Percentiles rank a stretch among this genome's conserved stretches.
These are phyloP conservation scores for Mortierella alpina DNA, from an alignment of 192 early-diverging fungal species.

Conservation along the genomic window DNA sequence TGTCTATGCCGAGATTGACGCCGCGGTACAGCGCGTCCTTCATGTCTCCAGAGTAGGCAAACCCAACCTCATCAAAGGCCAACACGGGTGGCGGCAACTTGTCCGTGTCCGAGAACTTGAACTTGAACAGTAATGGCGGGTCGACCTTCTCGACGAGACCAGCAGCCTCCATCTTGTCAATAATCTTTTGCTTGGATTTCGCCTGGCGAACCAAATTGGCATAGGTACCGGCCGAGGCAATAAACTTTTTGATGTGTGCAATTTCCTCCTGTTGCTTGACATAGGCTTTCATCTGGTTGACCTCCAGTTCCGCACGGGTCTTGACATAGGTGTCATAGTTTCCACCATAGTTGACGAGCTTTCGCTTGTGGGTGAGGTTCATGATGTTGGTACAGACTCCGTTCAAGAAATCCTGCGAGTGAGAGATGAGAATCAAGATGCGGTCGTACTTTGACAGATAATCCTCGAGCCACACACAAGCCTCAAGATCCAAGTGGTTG, in stretches of 20 bases:
- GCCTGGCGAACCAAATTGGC: constrained; percentile 97
- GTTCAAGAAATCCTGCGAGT: constrained; percentile 97
- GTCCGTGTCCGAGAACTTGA: constrained; percentile 87
- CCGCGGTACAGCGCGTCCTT: constrained; percentile 88
- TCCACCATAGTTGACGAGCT: constrained; percentile 94
- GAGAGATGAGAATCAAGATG: constrained; percentile 89
- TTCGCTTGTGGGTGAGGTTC: constrained; percentile 88
- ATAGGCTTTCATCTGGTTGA: constrained; percentile 99
- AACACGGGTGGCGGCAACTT: constrained; percentile 98
- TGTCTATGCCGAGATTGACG: constrained; percentile 95
- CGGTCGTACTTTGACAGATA: constrained; percentile 86
- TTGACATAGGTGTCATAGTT: constrained; percentile 98
- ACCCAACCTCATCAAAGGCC: constrained; percentile 91
- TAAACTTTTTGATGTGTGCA: constrained; percentile 98
- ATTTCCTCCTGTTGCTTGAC: constrained; percentile 99
- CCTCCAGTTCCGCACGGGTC: constrained; percentile 94
- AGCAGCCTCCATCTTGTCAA: constrained; percentile 99
- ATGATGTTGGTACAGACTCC: constrained; percentile 95
- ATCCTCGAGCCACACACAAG: constrained; percentile 97
- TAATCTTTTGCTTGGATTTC: constrained; percentile 99
- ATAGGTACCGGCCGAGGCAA: constrained; percentile 98
- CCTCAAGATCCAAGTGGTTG: constrained; percentile 92
- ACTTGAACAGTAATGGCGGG: constrained; percentile 77
- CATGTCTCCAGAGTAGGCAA: constrained; percentile 90
- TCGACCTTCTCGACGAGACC: constrained; percentile 97